Evolutionary conservation across 1,284 basidiomycete species (phyloP).

Genomic region (Naganishia liquefaciens): DNA sequence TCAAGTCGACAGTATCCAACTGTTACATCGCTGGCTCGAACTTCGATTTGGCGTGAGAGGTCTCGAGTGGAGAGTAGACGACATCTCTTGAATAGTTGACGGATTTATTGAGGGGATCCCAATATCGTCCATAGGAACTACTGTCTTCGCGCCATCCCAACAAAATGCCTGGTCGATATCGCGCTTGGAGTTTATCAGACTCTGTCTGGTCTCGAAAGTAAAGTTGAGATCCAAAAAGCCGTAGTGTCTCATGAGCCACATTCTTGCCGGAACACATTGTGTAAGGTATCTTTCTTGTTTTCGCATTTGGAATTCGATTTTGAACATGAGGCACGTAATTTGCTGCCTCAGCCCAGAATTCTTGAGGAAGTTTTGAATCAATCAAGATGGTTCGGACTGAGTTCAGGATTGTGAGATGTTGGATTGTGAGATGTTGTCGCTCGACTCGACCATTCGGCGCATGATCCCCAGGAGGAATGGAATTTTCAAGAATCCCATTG

Average conservation of each 20-base stretch:
- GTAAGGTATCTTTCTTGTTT: background rate
- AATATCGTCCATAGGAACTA: background rate
- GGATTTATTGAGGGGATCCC: background rate
- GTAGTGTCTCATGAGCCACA: constrained; percentile 25
- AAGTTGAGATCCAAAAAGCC: constrained; percentile 32
- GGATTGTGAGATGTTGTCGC: constrained; percentile 35
- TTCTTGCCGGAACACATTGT: constrained; percentile 30
- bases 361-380: constrained; percentile 19
- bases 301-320: constrained; percentile 26
- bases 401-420: constrained; percentile 36
- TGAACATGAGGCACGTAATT: constrained; percentile 30
- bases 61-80: too few relatives aligned
- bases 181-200: constrained; percentile 32
- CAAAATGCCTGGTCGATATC: constrained; percentile 28
- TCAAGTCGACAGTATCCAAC: too few relatives aligned
- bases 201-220: constrained; percentile 33
- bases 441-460: constrained; percentile 37
- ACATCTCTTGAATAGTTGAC: too few relatives aligned
- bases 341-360: constrained; percentile 35
- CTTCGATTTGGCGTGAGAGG: too few relatives aligned
- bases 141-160: constrained; percentile 31
- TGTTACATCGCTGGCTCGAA: too few relatives aligned
- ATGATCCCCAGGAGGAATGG: constrained; percentile 35
- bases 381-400: constrained; percentile 33
- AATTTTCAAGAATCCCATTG: constrained; percentile 32